Conservation (phyloP, 129 eudicot genomes). For the Mikania micrantha region DNA sequence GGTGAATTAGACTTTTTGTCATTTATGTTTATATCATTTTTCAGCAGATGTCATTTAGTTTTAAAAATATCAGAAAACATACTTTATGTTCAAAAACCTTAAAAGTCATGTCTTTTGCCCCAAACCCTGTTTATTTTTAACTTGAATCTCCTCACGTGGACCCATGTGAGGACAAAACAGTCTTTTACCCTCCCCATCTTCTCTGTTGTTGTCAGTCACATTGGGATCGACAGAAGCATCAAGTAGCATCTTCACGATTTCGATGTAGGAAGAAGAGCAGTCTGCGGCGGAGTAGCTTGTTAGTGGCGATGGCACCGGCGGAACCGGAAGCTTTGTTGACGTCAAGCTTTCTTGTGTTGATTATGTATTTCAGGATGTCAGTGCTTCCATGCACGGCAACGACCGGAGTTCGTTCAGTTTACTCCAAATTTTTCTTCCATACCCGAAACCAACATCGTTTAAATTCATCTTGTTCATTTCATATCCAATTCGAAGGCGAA, state of each 20-base stretch:
- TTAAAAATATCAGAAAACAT: too few species aligned
- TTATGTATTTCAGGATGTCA: slow-evolving; percentile 37
- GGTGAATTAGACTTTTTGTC: too few species aligned
- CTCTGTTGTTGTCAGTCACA: slow-evolving; percentile 35
- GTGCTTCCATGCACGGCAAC: slow-evolving; percentile 70
- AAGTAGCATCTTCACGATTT: slow-evolving; percentile 43
- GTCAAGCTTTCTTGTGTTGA: slow-evolving; percentile 32
- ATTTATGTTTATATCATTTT: too few species aligned
- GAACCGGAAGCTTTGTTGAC: slow-evolving; percentile 57
- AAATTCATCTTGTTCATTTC: slow-evolving; percentile 37
- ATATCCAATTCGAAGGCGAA: slow-evolving; percentile 37
- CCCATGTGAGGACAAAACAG: too few species aligned
- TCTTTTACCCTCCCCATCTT: too few species aligned
- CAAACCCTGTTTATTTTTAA: too few species aligned
- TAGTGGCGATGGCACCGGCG: slow-evolving; percentile 80
- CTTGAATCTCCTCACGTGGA: too few species aligned
- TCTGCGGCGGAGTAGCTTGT: slow-evolving; percentile 92
- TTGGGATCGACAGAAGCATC: slow-evolving; percentile 42
- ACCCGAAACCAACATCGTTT: slow-evolving; percentile 64
- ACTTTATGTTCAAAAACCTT: too few species aligned
- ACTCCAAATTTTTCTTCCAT: slow-evolving; percentile 59
- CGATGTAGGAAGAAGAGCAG: slow-evolving; percentile 32
- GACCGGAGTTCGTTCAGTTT: slow-evolving; percentile 66
- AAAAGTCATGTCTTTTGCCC: too few species aligned
- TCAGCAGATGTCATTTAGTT: too few species aligned